Percentiles rank a stretch among this genome's conserved stretches.
These are phyloP conservation scores for Hortiboletus flavorubellus DNA, from an alignment of 768 basidiomycete genomes.

Conservation along the genomic window DNA sequence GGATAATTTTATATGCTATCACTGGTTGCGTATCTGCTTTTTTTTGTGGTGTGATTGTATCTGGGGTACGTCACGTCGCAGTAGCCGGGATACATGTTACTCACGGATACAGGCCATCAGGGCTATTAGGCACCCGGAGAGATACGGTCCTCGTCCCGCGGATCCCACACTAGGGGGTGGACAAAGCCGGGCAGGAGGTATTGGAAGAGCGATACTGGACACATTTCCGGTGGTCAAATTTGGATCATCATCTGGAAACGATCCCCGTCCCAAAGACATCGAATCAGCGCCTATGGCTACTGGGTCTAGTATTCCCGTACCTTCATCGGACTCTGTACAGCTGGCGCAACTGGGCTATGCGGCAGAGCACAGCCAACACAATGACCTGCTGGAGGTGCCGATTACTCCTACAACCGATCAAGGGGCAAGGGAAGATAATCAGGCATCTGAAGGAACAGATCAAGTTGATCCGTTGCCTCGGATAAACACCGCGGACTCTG, in stretches of 20 bases:
- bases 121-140: constrained; percentile 86
- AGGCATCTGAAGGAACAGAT: constrained; percentile 2
- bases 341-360: constrained; percentile 3
- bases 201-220: constrained; percentile 90
- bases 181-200: constrained; percentile 75
- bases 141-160: constrained; percentile 74
- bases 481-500: background rate
- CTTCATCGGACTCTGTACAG: constrained; percentile 11
- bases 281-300: constrained; percentile 20
- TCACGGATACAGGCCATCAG: constrained; percentile 58
- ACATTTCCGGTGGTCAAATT: constrained; percentile 96
- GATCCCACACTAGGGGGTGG: constrained; percentile 30
- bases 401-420: background rate
- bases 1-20: constrained; percentile 84
- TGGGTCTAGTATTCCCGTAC: background rate
- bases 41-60: constrained; percentile 81
- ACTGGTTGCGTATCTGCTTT: constrained; percentile 85
- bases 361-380: background rate
- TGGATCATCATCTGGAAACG: constrained; percentile 33
- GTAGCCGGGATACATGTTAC: background rate
- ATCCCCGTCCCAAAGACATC: constrained; percentile 29
- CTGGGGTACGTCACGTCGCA: constrained; percentile 55
- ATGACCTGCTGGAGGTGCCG: background rate
- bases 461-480: constrained; percentile 2
- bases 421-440: constrained; percentile 1